Base-by-base conservation (phyloP, 2,329 filamentous ascomycete species). In the Xylariomycetidae sp. region DNA sequence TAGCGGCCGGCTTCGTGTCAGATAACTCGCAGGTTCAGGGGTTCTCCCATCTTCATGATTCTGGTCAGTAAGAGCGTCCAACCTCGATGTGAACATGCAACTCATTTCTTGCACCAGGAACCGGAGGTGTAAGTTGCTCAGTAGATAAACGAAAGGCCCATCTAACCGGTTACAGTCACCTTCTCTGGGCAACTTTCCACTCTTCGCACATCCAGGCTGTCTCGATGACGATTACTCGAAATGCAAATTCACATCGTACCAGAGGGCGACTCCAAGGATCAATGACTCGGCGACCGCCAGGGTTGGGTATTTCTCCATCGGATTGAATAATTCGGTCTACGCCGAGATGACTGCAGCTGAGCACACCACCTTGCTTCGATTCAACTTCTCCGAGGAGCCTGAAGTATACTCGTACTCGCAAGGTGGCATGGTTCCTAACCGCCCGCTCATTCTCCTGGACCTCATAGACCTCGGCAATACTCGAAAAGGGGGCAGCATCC, bases 281-380 rank as follows among this genome's bases (percentile, higher is more conserved):
- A 64, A 65, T n/a, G 62, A 60, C 38, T 70, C 72, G 2, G 60
- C 70, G 8, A 56, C 60, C 18, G 76, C 78, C 2, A 60, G 62
- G 14, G 73, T 75, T 1, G 78, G 78, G 1, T 78, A 77, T 48
- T 82, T 82, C 46, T 60, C 65, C 13, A 57, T 82, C 7, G 63
- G 65, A 27, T 60, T 82, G 13, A 66, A 68, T 30, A 78, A 72
- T 34, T 67, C 67, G 3, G 67, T 82, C 19, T 53, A 56, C 7
- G 69, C 72, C 2, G 74, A 81, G 53, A 82, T 82, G 76, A 76
- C 76, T 0, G 64, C 73, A 2, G 70, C 74, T 0, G 63, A 72
- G 39, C 76, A 72, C 39, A 64, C 75, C 4, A 69, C 73, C 2
- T 60, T 82, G 2, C 82, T 78, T 47, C 64, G 68, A 9, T 81